Conservation (phyloP, 2,329 filamentous ascomycete species). For the Ascochyta viciae-villosae region DNA sequence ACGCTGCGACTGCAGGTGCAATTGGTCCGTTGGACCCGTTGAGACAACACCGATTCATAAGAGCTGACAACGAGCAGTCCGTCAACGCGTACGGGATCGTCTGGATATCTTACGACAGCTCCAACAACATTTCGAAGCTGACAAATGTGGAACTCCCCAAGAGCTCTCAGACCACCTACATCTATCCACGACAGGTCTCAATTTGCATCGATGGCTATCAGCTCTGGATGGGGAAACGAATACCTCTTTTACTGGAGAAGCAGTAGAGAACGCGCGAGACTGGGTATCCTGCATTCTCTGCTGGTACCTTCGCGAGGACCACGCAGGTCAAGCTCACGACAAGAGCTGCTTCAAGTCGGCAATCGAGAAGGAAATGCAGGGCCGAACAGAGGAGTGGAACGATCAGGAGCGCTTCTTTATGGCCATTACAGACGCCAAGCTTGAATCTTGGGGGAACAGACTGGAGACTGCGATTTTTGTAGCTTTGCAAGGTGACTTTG, state of each 20-base stretch:
- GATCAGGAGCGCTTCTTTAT: constrained; percentile 30
- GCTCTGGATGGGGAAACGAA: constrained; percentile 3
- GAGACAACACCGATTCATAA: neutral
- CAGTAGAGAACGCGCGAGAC: constrained; percentile 11
- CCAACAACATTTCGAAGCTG: constrained; percentile 2
- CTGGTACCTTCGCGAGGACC: constrained; percentile 5
- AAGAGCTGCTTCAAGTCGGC: constrained; percentile 19
- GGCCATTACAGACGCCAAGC: constrained; percentile 21
- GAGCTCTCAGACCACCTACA: neutral
- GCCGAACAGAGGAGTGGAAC: constrained; percentile 1
- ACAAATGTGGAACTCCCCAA: neutral
- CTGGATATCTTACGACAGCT: constrained; percentile 6
- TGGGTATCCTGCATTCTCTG: constrained; percentile 22
- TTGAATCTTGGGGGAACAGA: constrained; percentile 10
- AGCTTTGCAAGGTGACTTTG: constrained; percentile 22
- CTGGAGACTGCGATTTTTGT: constrained; percentile 19
- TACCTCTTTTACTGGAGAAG: constrained; percentile 4
- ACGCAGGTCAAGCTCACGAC: constrained; percentile 11
- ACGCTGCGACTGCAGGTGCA: constrained; percentile 3
- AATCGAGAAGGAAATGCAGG: constrained; percentile 20
- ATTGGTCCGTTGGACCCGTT: constrained; percentile 1
- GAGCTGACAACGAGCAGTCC: constrained; percentile 5
- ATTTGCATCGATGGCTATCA: neutral
- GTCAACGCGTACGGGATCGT: constrained; percentile 4
- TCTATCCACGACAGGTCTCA: neutral